Conservation (phyloP, 129 eudicot genomes). For the Helichrysum umbraculigerum region DNA sequence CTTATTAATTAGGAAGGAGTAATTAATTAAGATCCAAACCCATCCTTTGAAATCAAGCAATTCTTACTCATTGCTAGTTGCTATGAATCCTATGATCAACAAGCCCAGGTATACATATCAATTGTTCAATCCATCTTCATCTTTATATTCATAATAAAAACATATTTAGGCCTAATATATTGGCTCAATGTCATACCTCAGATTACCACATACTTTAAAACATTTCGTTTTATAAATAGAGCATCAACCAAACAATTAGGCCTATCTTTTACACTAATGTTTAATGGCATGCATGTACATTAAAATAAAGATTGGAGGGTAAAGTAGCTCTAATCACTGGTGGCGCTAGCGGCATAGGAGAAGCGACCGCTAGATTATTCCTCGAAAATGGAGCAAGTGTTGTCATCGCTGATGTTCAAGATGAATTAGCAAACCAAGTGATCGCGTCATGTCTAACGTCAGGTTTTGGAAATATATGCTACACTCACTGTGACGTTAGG, state of each 20-base stretch:
- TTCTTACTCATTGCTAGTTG: background rate
- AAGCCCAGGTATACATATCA: slow-evolving; percentile 23
- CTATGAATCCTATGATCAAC: slow-evolving; percentile 13
- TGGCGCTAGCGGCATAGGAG: slow-evolving; percentile 87
- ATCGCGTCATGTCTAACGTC: slow-evolving; percentile 37
- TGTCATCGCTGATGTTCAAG: slow-evolving; percentile 69
- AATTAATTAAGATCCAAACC: background rate
- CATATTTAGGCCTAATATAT: too few relatives aligned
- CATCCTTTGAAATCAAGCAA: background rate
- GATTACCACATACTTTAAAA: too few relatives aligned
- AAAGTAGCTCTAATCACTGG: slow-evolving; percentile 84
- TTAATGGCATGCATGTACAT: background rate
- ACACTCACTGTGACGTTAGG: slow-evolving; percentile 61
- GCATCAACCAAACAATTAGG: too few relatives aligned
- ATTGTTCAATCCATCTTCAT: background rate
- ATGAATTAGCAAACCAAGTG: slow-evolving; percentile 54
- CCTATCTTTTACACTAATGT: too few relatives aligned
- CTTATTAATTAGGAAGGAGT: background rate
- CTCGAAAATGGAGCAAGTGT: slow-evolving; percentile 58
- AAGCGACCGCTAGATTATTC: slow-evolving; percentile 54
- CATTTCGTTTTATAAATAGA: too few relatives aligned
- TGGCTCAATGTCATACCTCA: too few relatives aligned
- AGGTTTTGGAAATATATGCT: slow-evolving; percentile 39
- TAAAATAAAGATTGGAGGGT: slow-evolving; percentile 53
- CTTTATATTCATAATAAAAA: background rate